These are phyloP conservation scores for Linum lewisii DNA, from an alignment of 345 rosid genomes.

Conservation along the genomic window DNA sequence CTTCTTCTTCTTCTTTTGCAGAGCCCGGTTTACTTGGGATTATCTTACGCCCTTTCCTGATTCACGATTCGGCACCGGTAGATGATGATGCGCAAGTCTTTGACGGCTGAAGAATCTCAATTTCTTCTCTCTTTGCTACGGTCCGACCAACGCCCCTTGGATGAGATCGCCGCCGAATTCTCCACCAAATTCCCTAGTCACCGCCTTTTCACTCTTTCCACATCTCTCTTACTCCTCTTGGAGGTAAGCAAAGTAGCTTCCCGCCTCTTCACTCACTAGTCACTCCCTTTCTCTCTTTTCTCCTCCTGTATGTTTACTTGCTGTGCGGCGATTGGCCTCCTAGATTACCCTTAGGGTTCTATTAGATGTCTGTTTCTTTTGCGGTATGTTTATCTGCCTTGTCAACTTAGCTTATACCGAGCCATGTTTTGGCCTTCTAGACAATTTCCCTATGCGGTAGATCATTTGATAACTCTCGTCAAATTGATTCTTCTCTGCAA, in stretches of 20 bases:
- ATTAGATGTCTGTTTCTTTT: background rate
- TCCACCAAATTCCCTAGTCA: background rate
- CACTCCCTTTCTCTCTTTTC: background rate
- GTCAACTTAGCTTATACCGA: background rate
- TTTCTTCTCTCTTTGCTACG: background rate
- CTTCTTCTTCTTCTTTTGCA: no score
- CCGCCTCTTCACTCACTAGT: background rate
- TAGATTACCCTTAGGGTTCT: background rate
- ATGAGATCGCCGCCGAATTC: constrained; percentile 5
- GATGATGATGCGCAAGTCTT: background rate
- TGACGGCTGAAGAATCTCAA: background rate
- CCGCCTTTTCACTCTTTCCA: background rate
- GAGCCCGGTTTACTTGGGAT: no score
- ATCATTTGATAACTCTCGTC: no score
- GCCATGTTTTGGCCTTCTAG: background rate
- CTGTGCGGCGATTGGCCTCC: background rate
- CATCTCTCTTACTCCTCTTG: constrained; percentile 5
- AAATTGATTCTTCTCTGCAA: no score
- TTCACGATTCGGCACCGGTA: background rate
- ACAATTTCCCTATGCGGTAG: no score
- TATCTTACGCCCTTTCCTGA: no score
- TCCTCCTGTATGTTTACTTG: background rate
- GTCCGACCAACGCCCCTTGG: constrained; percentile 5
- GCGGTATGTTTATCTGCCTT: background rate
- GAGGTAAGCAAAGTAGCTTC: background rate